phyloP scores from a whole-genome alignment of 2,329 filamentous ascomycete species.

The Nigrograna mackinnonii region DNA sequence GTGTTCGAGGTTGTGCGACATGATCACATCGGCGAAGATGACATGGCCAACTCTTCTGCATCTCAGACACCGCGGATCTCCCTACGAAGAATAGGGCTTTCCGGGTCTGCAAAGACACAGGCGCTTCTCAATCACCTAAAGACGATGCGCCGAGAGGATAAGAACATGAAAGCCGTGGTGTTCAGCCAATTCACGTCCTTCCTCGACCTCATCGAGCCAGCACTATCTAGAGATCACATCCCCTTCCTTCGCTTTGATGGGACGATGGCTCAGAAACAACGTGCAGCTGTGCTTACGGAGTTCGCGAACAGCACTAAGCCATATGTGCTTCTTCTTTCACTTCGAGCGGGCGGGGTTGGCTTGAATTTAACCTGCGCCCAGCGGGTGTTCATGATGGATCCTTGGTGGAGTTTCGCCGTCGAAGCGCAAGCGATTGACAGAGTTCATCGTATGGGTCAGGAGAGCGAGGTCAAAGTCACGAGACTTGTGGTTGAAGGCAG shows the following conservation, averaged over 20 bases:
- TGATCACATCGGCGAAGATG: conserved; percentile 58
- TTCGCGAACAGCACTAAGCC: conserved; percentile 66
- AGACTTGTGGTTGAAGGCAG: conserved; percentile 88
- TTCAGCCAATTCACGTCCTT: conserved; percentile 99
- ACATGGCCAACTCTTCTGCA: conserved; percentile 29
- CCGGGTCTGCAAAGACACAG: conserved; percentile 87
- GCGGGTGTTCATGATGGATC: conserved; percentile 98
- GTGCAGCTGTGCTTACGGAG: conserved; percentile 74
- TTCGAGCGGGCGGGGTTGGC: conserved; percentile 90
- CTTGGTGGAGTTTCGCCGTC: conserved; percentile 98
- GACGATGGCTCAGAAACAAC: conserved; percentile 81
- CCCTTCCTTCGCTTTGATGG: conserved; percentile 88
- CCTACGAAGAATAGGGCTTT: conserved; percentile 63
- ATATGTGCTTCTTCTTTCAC: conserved; percentile 77
- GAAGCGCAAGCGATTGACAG: conserved; percentile 98
- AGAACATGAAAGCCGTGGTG: conserved; percentile 81
- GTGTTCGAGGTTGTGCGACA: conserved; percentile 91
- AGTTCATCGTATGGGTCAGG: conserved; percentile 95
- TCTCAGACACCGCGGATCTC: conserved; percentile 56
- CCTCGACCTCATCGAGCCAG: conserved; percentile 85
- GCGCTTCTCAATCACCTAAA: conserved; percentile 77
- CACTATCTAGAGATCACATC: conserved; percentile 73
- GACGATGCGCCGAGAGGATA: conserved; percentile 65
- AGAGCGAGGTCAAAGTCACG: conserved; percentile 80
- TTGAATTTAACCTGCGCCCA: conserved; percentile 89